A percentile compares a stretch with the other conserved stretches of the same genome.
Conservation (phyloP, 2,329 filamentous ascomycete genomes). For the Epichloe glyceriae region DNA sequence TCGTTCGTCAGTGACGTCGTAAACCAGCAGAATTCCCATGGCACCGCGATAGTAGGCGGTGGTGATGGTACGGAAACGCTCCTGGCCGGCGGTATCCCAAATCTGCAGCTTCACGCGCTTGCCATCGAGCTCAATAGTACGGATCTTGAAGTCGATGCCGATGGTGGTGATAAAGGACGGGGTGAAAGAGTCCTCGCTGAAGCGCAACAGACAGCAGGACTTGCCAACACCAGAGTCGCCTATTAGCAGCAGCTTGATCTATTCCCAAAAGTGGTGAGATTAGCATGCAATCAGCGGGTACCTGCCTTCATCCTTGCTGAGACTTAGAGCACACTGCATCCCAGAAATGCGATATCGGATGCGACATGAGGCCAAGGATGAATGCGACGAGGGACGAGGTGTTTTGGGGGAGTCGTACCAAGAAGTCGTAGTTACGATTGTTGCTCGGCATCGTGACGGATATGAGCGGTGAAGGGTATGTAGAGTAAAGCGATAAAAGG, state of each 20-base stretch:
- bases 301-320: not conserved
- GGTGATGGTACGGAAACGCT: slow-evolving; percentile 96
- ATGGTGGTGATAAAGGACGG: slow-evolving; percentile 98
- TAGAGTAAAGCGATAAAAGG: not conserved
- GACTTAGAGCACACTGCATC: no score
- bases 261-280: slow-evolving; percentile 7
- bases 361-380: not conserved
- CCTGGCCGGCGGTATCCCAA: slow-evolving; percentile 97
- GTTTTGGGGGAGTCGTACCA: slow-evolving; percentile 47
- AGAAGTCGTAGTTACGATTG: slow-evolving; percentile 97
- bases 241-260: slow-evolving; percentile 96
- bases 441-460: slow-evolving; percentile 74
- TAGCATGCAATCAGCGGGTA: not conserved
- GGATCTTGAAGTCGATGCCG: slow-evolving; percentile 99
- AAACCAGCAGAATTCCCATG: slow-evolving; percentile 95
- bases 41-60: slow-evolving; percentile 97
- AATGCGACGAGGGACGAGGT: slow-evolving; percentile 7
- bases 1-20: slow-evolving; percentile 94
- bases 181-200: slow-evolving; percentile 95
- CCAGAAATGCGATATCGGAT: not conserved
- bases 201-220: slow-evolving; percentile 90
- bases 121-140: slow-evolving; percentile 96
- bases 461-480: slow-evolving; percentile 5
- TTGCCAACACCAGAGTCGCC: slow-evolving; percentile 95
- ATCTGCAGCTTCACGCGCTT: slow-evolving; percentile 99